A percentile compares a stretch with the other conserved stretches of the same genome.
Evolutionary conservation across 2,329 filamentous ascomycete species (phyloP).

Genomic region (Calycina herbarum): DNA sequence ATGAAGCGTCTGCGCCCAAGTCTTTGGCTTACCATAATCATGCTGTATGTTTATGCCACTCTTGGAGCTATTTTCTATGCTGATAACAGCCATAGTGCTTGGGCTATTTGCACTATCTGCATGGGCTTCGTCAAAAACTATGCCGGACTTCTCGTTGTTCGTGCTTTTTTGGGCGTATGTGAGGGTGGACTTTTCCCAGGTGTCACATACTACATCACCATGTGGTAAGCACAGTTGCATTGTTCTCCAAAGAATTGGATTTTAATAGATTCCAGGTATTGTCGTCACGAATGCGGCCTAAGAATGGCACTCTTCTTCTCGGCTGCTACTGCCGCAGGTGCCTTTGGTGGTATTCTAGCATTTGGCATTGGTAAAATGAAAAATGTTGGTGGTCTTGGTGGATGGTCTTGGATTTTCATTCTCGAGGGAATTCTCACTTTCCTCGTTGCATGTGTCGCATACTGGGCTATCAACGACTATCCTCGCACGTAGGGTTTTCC

Average conservation of each 20-base stretch:
- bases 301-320: constrained; percentile 64
- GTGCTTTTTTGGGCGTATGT: constrained; percentile 51
- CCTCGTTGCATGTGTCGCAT: constrained; percentile 45
- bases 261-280: constrained; percentile 7
- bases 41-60: constrained; percentile 36
- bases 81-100: constrained; percentile 36
- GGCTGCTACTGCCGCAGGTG: constrained; percentile 53
- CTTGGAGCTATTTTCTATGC: not conserved
- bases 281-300: constrained; percentile 57
- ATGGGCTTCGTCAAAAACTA: constrained; percentile 64
- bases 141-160: constrained; percentile 50
- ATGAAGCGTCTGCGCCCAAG: constrained; percentile 46
- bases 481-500: constrained; percentile 42
- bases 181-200: constrained; percentile 63
- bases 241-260: constrained; percentile 37
- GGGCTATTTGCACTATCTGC: constrained; percentile 68
- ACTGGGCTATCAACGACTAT: constrained; percentile 60
- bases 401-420: constrained; percentile 83
- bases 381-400: constrained; percentile 55
- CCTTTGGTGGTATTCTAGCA: constrained; percentile 53
- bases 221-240: constrained; percentile 45
- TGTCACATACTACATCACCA: constrained; percentile 58
- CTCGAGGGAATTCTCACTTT: constrained; percentile 59
- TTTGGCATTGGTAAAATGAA: constrained; percentile 56
- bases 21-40: constrained; percentile 65